Evolutionary conservation across 495 filamentous ascomycete species (phyloP), one percentile per base, ranked within the genome.

Genomic region (Neurospora sp.): DNA sequence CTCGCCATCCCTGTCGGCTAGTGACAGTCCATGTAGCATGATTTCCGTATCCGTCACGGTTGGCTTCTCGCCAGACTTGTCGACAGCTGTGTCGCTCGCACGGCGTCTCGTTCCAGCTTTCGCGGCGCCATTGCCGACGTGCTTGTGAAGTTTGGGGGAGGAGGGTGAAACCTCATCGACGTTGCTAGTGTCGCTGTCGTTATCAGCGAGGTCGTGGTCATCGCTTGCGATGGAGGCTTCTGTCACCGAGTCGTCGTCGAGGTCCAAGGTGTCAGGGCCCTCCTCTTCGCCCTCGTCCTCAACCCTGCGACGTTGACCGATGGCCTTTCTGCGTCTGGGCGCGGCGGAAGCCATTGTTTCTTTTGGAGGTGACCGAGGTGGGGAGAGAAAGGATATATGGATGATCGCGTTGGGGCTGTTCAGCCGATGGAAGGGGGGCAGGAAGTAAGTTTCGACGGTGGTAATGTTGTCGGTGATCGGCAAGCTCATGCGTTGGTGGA

Each of bases 261-360:
- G 75, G 40, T 91, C 91, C 69, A 89, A 88, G 72, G 83, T 86
- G 71, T 91, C 84, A 65, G 86, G 88, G 71, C 88, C 88, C 72
- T 93, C 92, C 41, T 91, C 89, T 76, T 91, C 89, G 73, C 89
- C 91, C 75, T 96, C 93, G 75, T 97, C 93, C 77, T 94, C 93
- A 73, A 91, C 85, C 78, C 89, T 86, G 78, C 93, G 88, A 77
- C 93, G 90, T 79, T 91, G 92, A 72, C 90, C 89, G 82, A 92
- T 89, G 78, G 91, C 84, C 77, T 92, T 90, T 83, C 87, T 91
- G 81, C 90, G 89, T 81, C 86, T 87, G 76, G 83, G 80, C 47
- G 45, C 78, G 53, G 76, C 72, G 41, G 79, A 73, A 41, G 78
- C 77, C 79, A 81, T 82, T 73, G 74, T 78, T 72, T 73, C 40